These are phyloP conservation scores for Tylopilus orsonianus DNA, from an alignment of 1,284 basidiomycete species.

Conservation along the genomic window DNA sequence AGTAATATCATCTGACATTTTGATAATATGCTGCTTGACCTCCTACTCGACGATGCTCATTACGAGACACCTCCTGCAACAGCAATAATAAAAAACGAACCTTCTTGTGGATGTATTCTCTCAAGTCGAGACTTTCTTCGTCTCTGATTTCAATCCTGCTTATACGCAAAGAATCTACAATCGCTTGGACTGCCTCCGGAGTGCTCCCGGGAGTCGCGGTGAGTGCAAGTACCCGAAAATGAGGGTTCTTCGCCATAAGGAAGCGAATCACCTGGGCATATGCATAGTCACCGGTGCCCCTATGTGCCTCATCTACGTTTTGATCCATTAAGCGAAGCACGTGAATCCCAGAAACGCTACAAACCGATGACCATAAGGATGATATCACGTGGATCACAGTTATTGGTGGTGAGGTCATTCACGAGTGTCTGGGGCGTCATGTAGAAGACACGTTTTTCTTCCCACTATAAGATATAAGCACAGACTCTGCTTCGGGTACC, in stretches of 20 bases:
- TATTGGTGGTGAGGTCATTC: conserved; percentile 79
- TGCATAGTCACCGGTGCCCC: conserved; percentile 90
- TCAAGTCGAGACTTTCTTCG: conserved; percentile 88
- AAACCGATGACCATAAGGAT: conserved; percentile 80
- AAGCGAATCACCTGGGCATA: conserved; percentile 90
- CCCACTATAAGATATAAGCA: conserved; percentile 54
- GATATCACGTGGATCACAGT: conserved; percentile 78
- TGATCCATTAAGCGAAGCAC: background rate
- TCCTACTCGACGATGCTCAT: conserved; percentile 40
- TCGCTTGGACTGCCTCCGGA: conserved; percentile 83
- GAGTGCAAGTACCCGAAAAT: conserved; percentile 91
- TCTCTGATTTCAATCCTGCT: conserved; percentile 94
- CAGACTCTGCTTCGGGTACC: background rate
- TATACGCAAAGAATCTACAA: conserved; percentile 97
- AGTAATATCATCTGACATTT: conserved; percentile 60
- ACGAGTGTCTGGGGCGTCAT: conserved; percentile 97
- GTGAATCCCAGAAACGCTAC: conserved; percentile 12
- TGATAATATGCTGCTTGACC: conserved; percentile 69
- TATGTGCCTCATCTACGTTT: conserved; percentile 88
- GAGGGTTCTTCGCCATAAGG: conserved; percentile 91
- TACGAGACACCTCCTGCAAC: background rate
- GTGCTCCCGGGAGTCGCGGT: conserved; percentile 94
- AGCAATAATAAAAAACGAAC: conserved; percentile 36
- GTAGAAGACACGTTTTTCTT: conserved; percentile 89
- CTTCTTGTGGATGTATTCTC: conserved; percentile 88